Evolutionary conservation across 257 asterid species (phyloP).

Genomic region (Scutellaria minor): DNA sequence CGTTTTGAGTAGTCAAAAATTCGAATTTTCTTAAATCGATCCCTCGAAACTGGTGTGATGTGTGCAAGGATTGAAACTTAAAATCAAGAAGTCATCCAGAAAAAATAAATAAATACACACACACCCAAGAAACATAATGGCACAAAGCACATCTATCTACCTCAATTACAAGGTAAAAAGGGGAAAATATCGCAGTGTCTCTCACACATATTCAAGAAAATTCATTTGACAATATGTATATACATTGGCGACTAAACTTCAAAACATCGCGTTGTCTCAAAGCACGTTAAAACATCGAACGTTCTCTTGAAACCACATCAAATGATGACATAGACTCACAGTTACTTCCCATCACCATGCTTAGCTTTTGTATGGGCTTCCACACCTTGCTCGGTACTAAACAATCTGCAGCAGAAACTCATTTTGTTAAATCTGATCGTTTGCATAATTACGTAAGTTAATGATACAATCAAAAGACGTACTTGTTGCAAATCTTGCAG

Average conservation of each 20-base stretch:
- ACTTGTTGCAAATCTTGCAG: constrained; percentile 70
- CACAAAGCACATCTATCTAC: neutral
- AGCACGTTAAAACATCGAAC: neutral
- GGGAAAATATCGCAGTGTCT: neutral
- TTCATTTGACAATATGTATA: neutral
- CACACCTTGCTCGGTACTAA: constrained; percentile 56
- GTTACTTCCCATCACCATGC: constrained; percentile 60
- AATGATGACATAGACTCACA: neutral
- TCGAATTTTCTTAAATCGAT: too few species aligned
- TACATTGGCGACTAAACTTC: constrained; percentile 14
- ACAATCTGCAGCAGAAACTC: constrained; percentile 46
- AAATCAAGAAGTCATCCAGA: too few species aligned
- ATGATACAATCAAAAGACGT: neutral
- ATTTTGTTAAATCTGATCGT: neutral
- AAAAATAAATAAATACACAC: neutral
- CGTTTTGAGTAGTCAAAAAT: too few species aligned
- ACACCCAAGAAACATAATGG: neutral
- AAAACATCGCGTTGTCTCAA: neutral
- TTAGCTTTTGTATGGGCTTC: constrained; percentile 75
- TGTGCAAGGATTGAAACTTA: too few species aligned
- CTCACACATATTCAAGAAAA: constrained; percentile 3
- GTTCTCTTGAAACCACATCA: neutral
- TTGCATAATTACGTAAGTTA: neutral
- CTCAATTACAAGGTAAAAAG: neutral
- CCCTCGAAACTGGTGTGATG: too few species aligned